A percentile compares a stretch with the other conserved stretches of the same genome.
These are phyloP conservation scores for Coemansia sp. DNA, from an alignment of 192 early-diverging fungal genomes.

Conservation along the genomic window DNA sequence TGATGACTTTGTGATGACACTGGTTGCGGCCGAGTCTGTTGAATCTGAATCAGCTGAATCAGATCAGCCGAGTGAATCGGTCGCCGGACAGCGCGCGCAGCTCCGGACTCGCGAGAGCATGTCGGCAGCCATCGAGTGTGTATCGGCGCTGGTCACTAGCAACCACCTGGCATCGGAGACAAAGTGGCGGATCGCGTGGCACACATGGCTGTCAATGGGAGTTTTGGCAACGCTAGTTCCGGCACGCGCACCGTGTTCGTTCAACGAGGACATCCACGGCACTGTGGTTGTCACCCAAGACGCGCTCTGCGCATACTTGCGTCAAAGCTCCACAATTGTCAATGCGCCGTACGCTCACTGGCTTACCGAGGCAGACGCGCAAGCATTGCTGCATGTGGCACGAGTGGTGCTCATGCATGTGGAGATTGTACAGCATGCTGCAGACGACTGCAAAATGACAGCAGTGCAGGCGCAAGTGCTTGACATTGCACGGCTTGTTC, in stretches of 20 bases:
- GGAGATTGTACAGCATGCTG: constrained; percentile 21
- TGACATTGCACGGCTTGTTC: constrained; percentile 50
- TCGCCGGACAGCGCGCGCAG: background rate
- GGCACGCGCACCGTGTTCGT: background rate
- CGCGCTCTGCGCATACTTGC: constrained; percentile 24
- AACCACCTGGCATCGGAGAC: background rate
- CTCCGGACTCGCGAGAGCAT: constrained; percentile 34
- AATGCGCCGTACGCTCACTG: background rate
- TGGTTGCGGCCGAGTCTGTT: background rate
- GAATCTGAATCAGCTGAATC: background rate
- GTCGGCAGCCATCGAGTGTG: constrained; percentile 25
- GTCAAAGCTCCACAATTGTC: constrained; percentile 15
- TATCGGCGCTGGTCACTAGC: constrained; percentile 8
- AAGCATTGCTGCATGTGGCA: constrained; percentile 14
- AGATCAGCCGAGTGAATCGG: background rate
- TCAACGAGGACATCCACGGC: constrained; percentile 18
- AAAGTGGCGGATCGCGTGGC: constrained; percentile 30
- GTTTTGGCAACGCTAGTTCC: constrained; percentile 11
- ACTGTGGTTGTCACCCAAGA: constrained; percentile 31
- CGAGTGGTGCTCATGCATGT: constrained; percentile 21
- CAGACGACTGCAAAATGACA: constrained; percentile 63
- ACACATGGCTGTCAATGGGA: constrained; percentile 30
- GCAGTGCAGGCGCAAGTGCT: constrained; percentile 70
- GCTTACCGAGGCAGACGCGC: constrained; percentile 22
- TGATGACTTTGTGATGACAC: constrained; percentile 1